Conservation (phyloP, 169 alveolate species). For the Cystoisospora suis region DNA sequence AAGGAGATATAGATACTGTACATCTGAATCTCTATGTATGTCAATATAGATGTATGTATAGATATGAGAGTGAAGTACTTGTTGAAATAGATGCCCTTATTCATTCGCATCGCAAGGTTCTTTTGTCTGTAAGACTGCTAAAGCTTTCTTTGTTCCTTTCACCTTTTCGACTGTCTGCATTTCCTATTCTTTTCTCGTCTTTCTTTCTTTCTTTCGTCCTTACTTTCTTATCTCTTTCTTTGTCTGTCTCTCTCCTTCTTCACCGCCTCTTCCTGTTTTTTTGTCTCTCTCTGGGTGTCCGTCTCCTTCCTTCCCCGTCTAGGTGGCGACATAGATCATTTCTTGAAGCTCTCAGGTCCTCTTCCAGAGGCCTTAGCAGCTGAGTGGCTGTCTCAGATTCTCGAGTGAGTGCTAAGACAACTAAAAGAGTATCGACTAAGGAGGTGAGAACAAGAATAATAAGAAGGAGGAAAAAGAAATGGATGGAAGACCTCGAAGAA, state of each 20-base stretch:
- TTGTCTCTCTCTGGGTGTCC: neutral
- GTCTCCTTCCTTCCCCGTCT: neutral
- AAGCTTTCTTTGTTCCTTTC: no score
- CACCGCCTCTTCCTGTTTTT: neutral
- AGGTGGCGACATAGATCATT: constrained; percentile 88
- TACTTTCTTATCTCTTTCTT: neutral
- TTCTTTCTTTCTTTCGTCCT: neutral
- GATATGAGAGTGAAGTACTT: no score
- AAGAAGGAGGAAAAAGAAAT: no score
- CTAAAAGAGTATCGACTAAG: no score
- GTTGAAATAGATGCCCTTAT: no score
- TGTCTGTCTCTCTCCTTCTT: neutral
- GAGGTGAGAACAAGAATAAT: no score
- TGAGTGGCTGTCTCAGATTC: constrained; percentile 87
- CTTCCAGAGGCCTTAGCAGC: constrained; percentile 86
- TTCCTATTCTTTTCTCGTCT: neutral
- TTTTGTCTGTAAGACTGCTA: no score
- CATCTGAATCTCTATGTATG: no score
- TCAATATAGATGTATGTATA: neutral
- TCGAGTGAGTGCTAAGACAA: constrained; percentile 78
- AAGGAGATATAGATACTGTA: no score
- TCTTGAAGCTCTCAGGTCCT: constrained; percentile 85
- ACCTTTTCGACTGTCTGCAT: neutral
- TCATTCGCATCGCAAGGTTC: no score
- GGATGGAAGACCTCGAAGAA: no score